Conservation (phyloP, 2,329 filamentous ascomycete genomes). For the Fusarium annulatum region DNA sequence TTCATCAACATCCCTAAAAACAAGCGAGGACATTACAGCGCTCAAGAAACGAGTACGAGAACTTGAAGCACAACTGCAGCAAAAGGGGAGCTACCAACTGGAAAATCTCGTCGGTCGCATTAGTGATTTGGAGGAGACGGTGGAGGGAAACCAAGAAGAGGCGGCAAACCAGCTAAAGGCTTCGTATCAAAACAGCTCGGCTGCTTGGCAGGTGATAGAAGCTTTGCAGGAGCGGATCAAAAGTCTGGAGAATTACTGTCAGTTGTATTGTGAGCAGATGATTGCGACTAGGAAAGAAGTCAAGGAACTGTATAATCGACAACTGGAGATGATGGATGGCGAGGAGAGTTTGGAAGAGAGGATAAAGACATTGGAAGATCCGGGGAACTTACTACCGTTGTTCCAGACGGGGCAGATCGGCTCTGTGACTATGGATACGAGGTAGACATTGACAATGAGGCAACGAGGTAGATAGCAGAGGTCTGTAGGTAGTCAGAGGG, state of each 20-base stretch:
- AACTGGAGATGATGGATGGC: constrained; percentile 21
- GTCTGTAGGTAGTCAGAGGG: background rate
- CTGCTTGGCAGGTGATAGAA: constrained; percentile 20
- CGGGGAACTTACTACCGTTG: background rate
- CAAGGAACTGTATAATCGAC: constrained; percentile 11
- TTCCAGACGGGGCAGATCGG: background rate
- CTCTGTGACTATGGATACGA: constrained; percentile 2
- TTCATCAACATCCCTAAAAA: background rate
- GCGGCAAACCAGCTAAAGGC: background rate
- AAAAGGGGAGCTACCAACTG: constrained; percentile 11
- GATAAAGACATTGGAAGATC: background rate
- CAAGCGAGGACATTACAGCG: background rate
- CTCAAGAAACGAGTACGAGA: constrained; percentile 7
- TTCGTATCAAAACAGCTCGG: constrained; percentile 20
- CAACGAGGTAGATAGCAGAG: fast-evolving
- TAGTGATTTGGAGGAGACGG: constrained; percentile 5
- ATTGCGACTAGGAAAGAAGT: background rate
- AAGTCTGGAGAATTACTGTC: constrained; percentile 4
- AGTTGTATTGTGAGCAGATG: constrained; percentile 4
- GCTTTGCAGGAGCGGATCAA: constrained; percentile 5
- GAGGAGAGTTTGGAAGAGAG: constrained; percentile 24
- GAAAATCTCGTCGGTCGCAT: background rate
- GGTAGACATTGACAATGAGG: background rate
- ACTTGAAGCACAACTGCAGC: background rate
- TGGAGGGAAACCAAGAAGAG: constrained; percentile 17